phyloP scores from a whole-genome alignment of 257 asterid species.

The Rhazya stricta region DNA sequence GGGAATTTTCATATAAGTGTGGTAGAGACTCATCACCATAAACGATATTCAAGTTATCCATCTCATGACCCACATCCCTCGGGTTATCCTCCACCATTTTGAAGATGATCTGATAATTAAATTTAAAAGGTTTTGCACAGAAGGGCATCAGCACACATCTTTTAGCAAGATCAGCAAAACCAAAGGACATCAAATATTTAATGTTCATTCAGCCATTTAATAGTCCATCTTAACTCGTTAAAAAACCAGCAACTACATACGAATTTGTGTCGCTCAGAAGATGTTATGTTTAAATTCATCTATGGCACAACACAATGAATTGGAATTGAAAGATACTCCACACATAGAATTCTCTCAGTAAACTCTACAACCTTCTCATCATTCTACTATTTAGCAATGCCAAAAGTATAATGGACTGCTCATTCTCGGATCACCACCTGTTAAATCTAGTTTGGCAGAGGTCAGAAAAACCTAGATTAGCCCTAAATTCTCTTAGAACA shows the following conservation, averaged over 20 bases:
- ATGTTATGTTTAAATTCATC: too few relatives aligned
- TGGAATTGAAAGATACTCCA: not conserved
- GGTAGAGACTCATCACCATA: conserved; percentile 97
- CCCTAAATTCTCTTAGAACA: not conserved
- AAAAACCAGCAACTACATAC: not conserved
- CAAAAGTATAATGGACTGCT: not conserved
- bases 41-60: conserved; percentile 84
- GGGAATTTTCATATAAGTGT: conserved; percentile 88
- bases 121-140: not conserved
- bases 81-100: conserved; percentile 99
- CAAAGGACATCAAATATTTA: not conserved
- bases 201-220: not conserved
- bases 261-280: not conserved
- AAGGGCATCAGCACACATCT: not conserved
- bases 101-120: conserved; percentile 66
- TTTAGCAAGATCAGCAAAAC: not conserved
- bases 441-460: not conserved
- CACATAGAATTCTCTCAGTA: not conserved
- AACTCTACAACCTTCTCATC: not conserved
- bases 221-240: not conserved
- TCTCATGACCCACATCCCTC: conserved; percentile 92
- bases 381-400: not conserved
- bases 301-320: not conserved
- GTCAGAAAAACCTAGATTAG: too few relatives aligned
- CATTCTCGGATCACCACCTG: not conserved